phyloP scores from a whole-genome alignment of 1,139 yeast genomes.

The Debaryomyces fabryi region DNA sequence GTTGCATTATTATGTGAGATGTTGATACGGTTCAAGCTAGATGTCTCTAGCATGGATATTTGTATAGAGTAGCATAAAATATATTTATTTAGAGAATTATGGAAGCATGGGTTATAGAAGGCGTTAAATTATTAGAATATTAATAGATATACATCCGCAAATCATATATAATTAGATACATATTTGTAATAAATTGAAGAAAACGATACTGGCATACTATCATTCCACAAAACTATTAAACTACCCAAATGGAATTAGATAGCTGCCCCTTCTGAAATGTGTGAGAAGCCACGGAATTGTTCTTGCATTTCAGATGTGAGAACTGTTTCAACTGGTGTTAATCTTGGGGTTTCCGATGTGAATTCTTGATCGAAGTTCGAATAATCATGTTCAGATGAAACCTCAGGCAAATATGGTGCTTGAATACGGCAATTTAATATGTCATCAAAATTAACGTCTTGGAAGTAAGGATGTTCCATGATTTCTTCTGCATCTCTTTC shows the following conservation, averaged over 20 bases:
- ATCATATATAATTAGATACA: background rate
- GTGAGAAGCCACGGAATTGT: slow-evolving; percentile 95
- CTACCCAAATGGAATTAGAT: slow-evolving; percentile 24
- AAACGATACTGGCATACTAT: background rate
- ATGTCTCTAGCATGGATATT: background rate
- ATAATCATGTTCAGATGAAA: slow-evolving; percentile 86
- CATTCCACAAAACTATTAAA: background rate
- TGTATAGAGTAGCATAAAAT: background rate
- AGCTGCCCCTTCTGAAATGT: slow-evolving; percentile 71
- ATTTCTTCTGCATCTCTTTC: slow-evolving; percentile 88
- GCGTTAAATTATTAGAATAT: background rate
- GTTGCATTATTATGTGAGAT: background rate
- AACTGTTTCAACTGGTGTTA: slow-evolving; percentile 91
- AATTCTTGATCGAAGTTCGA: slow-evolving; percentile 94
- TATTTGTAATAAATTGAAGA: background rate
- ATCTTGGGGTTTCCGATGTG: slow-evolving; percentile 90
- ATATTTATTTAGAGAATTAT: background rate
- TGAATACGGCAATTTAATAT: slow-evolving; percentile 70
- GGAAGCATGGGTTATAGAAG: background rate
- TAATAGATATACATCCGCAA: background rate
- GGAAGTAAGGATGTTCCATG: slow-evolving; percentile 93
- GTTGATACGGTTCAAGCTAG: background rate
- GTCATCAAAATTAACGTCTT: slow-evolving; percentile 88
- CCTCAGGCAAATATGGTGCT: slow-evolving; percentile 84
- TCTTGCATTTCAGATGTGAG: slow-evolving; percentile 90